phyloP scores from a whole-genome alignment of 139 green algal genomes.

The Coelastrella sp. region DNA sequence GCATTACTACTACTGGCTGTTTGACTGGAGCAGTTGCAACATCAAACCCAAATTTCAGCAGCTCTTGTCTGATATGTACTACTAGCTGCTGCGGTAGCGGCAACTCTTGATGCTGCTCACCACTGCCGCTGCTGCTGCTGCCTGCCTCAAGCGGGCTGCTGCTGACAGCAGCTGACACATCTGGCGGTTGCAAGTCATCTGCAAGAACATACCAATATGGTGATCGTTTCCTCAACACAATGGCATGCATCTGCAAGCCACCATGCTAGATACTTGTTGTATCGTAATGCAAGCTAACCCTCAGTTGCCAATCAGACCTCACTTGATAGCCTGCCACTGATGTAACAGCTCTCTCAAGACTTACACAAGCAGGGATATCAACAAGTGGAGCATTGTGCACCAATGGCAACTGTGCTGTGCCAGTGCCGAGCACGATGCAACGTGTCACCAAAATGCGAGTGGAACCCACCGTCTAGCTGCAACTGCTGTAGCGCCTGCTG shows the following conservation, averaged over 20 bases:
- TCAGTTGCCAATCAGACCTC: no score
- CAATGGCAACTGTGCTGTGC: neutral
- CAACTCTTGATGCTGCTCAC: neutral
- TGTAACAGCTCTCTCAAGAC: no score
- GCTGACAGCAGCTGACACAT: neutral
- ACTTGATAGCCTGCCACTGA: no score
- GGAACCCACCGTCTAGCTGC: constrained; percentile 6
- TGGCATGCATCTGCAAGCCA: neutral
- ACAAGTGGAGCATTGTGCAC: neutral
- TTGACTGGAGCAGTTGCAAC: neutral
- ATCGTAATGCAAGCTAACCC: no score
- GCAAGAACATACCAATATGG: neutral
- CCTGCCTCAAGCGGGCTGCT: neutral
- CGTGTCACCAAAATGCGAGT: neutral
- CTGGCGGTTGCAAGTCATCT: constrained; percentile 11
- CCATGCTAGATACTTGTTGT: neutral
- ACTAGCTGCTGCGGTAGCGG: constrained; percentile 22
- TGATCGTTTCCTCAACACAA: neutral
- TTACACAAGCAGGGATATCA: no score
- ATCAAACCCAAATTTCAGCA: constrained; percentile 1
- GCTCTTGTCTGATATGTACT: neutral
- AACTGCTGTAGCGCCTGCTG: constrained; percentile 26
- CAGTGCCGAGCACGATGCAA: neutral
- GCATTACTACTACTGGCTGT: no score
- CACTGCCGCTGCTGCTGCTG: constrained; percentile 1